Conservation (phyloP, 257 asterid genomes). For the Fraxinus cuspidata region DNA sequence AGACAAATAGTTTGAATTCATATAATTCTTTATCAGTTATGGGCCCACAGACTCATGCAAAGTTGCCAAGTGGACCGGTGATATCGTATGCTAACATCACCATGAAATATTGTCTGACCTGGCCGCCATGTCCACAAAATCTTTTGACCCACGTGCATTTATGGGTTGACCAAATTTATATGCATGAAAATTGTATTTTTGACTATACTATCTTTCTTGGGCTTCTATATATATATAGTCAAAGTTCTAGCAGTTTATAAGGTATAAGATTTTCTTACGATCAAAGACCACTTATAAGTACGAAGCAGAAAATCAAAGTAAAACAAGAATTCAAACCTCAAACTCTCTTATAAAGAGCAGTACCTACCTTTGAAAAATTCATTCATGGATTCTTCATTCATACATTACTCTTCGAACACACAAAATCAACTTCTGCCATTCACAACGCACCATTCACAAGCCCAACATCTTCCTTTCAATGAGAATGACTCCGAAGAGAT, state of each 20-base stretch:
- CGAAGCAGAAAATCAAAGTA: constrained; percentile 6
- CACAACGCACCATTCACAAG: neutral
- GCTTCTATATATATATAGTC: constrained; percentile 28
- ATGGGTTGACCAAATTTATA: neutral
- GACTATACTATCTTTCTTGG: constrained; percentile 18
- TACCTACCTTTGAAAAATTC: constrained; percentile 1
- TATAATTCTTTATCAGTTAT: neutral
- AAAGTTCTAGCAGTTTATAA: constrained; percentile 14
- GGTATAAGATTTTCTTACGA: constrained; percentile 11
- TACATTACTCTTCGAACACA: neutral
- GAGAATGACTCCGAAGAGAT: constrained; percentile 67
- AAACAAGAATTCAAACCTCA: constrained; percentile 7
- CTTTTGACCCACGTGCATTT: constrained; percentile 66
- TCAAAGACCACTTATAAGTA: constrained; percentile 15
- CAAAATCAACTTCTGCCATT: constrained; percentile 9
- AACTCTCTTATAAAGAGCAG: neutral
- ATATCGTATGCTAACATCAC: constrained; percentile 8
- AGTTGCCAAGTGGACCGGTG: constrained; percentile 14
- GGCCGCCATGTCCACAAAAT: constrained; percentile 40
- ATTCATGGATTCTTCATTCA: constrained; percentile 45
- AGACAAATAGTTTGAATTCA: neutral
- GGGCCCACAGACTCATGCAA: neutral
- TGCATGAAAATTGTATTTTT: neutral
- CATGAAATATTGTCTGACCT: neutral
- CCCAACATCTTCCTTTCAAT: constrained; percentile 51